Conservation (phyloP, 2,329 filamentous ascomycete species). For the Anisogramma anomala region DNA sequence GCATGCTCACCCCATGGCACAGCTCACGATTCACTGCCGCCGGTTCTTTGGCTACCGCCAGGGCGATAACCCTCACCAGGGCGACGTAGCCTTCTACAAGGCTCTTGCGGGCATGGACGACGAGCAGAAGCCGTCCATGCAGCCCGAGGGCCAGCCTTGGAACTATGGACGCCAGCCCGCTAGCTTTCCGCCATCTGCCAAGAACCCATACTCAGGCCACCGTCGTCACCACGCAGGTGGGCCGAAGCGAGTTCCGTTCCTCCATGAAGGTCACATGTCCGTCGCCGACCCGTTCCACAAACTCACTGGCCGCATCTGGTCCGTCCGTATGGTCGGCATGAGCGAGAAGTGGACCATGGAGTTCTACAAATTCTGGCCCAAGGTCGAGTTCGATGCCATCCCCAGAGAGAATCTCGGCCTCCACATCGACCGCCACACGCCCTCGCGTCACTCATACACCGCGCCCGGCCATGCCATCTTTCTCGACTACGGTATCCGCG, state of each 20-base stretch:
- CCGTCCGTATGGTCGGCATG: constrained; percentile 28
- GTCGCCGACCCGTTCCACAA: constrained; percentile 23
- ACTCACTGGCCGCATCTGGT: constrained; percentile 22
- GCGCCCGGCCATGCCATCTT: constrained; percentile 10
- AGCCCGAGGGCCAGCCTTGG: background rate
- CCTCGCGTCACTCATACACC: constrained; percentile 6
- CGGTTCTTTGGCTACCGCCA: constrained; percentile 22
- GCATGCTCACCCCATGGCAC: constrained; percentile 17
- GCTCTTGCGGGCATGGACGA: background rate
- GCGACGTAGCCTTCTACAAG: background rate
- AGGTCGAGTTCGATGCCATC: constrained; percentile 1
- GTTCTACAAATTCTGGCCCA: constrained; percentile 6
- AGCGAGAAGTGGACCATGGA: constrained; percentile 19
- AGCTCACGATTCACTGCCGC: constrained; percentile 25
- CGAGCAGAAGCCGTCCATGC: background rate
- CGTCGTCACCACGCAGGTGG: constrained; percentile 7
- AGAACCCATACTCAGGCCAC: constrained; percentile 9
- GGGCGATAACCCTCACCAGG: background rate
- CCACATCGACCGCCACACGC: constrained; percentile 12
- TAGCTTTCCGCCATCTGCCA: constrained; percentile 12
- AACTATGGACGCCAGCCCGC: constrained; percentile 1
- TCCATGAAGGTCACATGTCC: constrained; percentile 22
- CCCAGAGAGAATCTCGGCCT: background rate
- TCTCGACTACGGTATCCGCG: constrained; percentile 9
- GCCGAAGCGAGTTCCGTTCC: constrained; percentile 18